phyloP scores from a whole-genome alignment of 2,329 filamentous ascomycete genomes.

The Beauveria sp. region DNA sequence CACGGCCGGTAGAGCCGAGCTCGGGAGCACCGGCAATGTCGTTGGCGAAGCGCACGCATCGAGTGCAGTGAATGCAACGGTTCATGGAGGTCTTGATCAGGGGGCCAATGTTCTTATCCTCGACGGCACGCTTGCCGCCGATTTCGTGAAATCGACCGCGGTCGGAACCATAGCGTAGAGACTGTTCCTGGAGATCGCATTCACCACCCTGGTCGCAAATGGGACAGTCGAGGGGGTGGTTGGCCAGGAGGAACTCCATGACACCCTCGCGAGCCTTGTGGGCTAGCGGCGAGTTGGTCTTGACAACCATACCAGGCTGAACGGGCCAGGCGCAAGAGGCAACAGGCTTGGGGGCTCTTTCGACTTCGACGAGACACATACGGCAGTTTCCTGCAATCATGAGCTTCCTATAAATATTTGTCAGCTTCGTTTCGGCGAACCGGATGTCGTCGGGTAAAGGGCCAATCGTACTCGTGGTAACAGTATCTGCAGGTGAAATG shows the following conservation, averaged over 20 bases:
- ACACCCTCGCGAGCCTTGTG: conserved; percentile 98
- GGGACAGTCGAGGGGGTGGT: conserved; percentile 92
- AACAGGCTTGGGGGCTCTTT: conserved; percentile 91
- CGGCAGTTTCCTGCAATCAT: conserved; percentile 99
- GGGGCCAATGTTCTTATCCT: conserved; percentile 99
- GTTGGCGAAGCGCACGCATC: conserved; percentile 96
- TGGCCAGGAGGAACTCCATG: conserved; percentile 96
- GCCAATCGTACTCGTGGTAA: conserved; percentile 78
- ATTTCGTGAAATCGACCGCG: conserved; percentile 95
- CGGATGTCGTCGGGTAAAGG: conserved; percentile 15
- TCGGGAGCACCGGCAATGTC: conserved; percentile 94
- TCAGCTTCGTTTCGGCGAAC: conserved; percentile 29
- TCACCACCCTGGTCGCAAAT: conserved; percentile 99
- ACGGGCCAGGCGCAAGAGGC: conserved; percentile 99
- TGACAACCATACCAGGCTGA: conserved; percentile 97
- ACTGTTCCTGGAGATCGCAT: conserved; percentile 98
- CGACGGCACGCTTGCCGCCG: conserved; percentile 90
- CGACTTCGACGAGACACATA: conserved; percentile 99
- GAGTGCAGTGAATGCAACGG: conserved; percentile 97
- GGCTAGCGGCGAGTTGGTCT: conserved; percentile 91
- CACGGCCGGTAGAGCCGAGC: conserved; percentile 87
- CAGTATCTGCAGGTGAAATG: conserved; percentile 63
- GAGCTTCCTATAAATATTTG: conserved; percentile 62
- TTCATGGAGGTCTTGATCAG: conserved; percentile 99
- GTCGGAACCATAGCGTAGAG: conserved; percentile 96